phyloP scores from a whole-genome alignment of 768 basidiomycete species.

The Cyclocybe cylindracea region DNA sequence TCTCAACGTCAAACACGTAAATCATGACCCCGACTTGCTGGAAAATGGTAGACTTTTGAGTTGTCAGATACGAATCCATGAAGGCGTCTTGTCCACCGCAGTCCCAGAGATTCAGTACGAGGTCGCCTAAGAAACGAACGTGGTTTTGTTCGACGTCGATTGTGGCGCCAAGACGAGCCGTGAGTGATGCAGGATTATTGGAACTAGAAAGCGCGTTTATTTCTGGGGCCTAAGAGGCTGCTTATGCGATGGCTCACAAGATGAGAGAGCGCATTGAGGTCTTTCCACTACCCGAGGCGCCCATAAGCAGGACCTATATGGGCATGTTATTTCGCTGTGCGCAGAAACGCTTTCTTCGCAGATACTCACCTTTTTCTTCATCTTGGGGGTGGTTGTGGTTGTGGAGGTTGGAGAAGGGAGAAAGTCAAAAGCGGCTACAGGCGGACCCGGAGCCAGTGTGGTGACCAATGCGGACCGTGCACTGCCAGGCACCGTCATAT shows the following conservation, averaged over 20 bases:
- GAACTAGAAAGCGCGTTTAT: conserved; percentile 53
- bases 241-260: conserved; percentile 62
- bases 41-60: conserved; percentile 93
- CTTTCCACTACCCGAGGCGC: conserved; percentile 91
- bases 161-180: conserved; percentile 90
- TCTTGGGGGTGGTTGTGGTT: conserved; percentile 24
- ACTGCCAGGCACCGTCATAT: too few species aligned
- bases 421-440: conserved; percentile 3
- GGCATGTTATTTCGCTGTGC: conserved; percentile 19
- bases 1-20: conserved; percentile 97
- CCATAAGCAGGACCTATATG: conserved; percentile 92
- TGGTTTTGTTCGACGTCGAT: conserved; percentile 98
- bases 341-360: conserved; percentile 11
- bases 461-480: conserved; percentile 4
- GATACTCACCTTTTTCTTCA: conserved; percentile 63
- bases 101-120: conserved; percentile 97
- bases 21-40: conserved; percentile 96
- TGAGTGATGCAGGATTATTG: conserved; percentile 91
- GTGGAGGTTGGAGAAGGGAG: conserved; percentile 1
- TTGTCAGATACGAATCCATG: conserved; percentile 94
- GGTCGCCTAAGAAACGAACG: conserved; percentile 94
- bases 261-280: conserved; percentile 99
- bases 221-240: conserved; percentile 3
- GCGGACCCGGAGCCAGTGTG: conserved; percentile 17
- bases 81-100: conserved; percentile 98